phyloP scores from a whole-genome alignment of 2,329 filamentous ascomycete genomes.

The Colletotrichum karsti region DNA sequence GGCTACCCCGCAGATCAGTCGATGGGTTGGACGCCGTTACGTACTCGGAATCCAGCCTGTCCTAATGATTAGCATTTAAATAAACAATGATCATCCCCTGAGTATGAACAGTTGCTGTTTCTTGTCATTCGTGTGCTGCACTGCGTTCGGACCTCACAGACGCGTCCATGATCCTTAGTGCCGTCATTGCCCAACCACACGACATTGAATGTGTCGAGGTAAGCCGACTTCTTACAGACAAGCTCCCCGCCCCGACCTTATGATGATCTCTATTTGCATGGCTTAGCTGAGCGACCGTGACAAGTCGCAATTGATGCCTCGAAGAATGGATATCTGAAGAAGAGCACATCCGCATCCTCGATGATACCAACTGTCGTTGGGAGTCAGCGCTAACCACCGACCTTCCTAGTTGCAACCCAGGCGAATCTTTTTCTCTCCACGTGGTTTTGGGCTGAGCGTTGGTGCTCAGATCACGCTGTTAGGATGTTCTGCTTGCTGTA shows the following conservation, averaged over 20 bases:
- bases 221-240: neutral
- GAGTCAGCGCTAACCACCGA: neutral
- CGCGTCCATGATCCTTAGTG: neutral
- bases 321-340: constrained; percentile 41
- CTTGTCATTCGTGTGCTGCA: neutral
- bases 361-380: neutral
- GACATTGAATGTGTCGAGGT: neutral
- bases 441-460: too few relatives aligned
- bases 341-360: neutral
- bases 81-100: neutral
- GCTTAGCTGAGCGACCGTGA: constrained; percentile 41
- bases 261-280: constrained; percentile 43
- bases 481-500: too few relatives aligned
- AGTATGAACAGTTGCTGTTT: neutral
- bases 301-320: constrained; percentile 33
- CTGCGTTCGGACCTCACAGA: neutral
- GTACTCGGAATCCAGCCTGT: constrained; percentile 7
- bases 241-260: constrained; percentile 1
- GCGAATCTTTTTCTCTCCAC: too few relatives aligned
- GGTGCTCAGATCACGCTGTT: too few relatives aligned
- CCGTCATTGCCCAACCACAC: neutral
- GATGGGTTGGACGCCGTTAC: constrained; percentile 16
- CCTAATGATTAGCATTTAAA: constrained; percentile 1
- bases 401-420: neutral
- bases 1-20: constrained; percentile 23